Evolutionary conservation across 176 grass and related monocot genomes (phyloP), one percentile per base, ranked within the genome.

Genomic region (Puccinellia tenuiflora): DNA sequence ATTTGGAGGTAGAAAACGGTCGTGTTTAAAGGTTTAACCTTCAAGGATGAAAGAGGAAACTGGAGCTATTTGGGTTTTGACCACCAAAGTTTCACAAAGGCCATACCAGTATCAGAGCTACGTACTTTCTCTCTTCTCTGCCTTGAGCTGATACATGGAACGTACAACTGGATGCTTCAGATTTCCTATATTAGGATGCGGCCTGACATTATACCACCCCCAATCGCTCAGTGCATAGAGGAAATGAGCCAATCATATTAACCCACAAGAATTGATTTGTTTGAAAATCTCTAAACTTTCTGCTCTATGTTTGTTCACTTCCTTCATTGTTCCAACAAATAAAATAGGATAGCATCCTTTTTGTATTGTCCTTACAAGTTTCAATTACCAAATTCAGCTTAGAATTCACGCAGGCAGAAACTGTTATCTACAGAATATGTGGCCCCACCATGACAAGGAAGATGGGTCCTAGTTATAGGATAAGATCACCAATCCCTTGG

Each of bases 211-310:
- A 88, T 14, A 18, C 6, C 12, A 1, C 18, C 12, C 2, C 9
- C 5, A 48, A 62, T 78, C 3, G 45, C 22, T 51, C 74, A 52
- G 71, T 26, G 40, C 51, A 30, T 38, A 65, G 31, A 66, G 12
- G 24, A 11, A n/a, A 52, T 35, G 31, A 66, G 13, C 12, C 7
- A 50, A 52, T 35, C 5, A 20, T 53, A 73, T 73, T 24, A 65
- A 43, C 18, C 14, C 12, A 9, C 33, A 66, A 42, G 38, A 81
- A 34, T 18, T 55, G 4, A 12, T 59, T 77, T 74, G 4, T 38
- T 75, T 57, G 21, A 66, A 75, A 84, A 54, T 43, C 24, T 82
- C 18, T 12, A 39, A 79, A 75, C 9, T 84, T 88, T 65, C 24
- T 74, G 35, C 35, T 26, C 14, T 71, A 78, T 34, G 6, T 28